These are phyloP conservation scores for Sphagnum fallax DNA, from an alignment of 228 moss, liverwort and hornwort species.

Conservation along the genomic window DNA sequence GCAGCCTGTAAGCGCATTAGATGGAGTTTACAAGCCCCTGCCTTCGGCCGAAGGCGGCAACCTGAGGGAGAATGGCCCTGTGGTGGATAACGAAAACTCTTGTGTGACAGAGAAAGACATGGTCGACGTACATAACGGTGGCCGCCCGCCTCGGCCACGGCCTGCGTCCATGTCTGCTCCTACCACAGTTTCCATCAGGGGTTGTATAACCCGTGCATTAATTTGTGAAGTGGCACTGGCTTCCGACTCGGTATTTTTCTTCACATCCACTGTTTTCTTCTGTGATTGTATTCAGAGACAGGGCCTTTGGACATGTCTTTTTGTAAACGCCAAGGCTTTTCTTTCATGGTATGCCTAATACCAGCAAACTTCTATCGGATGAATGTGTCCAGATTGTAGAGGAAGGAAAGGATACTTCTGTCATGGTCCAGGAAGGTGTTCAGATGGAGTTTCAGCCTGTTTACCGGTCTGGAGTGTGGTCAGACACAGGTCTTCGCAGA, in stretches of 20 bases:
- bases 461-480: constrained; percentile 85
- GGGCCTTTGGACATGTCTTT: too few species aligned
- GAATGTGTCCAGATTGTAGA: constrained; percentile 18
- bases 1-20: constrained; percentile 97
- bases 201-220: constrained; percentile 26
- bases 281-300: too few species aligned
- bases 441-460: constrained; percentile 52
- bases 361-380: too few species aligned
- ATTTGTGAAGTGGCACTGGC: constrained; percentile 11
- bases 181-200: constrained; percentile 7
- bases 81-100: constrained; percentile 40
- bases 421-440: neutral
- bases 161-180: constrained; percentile 4
- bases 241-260: constrained; percentile 20
- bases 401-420: constrained; percentile 10
- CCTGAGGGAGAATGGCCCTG: constrained; percentile 74
- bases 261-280: neutral
- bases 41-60: constrained; percentile 42
- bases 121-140: constrained; percentile 23
- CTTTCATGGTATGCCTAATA: too few species aligned
- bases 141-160: constrained; percentile 23
- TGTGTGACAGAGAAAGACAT: constrained; percentile 17
- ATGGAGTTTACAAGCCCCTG: constrained; percentile 70
- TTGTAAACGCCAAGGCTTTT: too few species aligned
- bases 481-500: constrained; percentile 61